These are phyloP conservation scores for Chrysoporthe cubensis DNA, from an alignment of 2,329 filamentous ascomycete genomes.

Conservation along the genomic window DNA sequence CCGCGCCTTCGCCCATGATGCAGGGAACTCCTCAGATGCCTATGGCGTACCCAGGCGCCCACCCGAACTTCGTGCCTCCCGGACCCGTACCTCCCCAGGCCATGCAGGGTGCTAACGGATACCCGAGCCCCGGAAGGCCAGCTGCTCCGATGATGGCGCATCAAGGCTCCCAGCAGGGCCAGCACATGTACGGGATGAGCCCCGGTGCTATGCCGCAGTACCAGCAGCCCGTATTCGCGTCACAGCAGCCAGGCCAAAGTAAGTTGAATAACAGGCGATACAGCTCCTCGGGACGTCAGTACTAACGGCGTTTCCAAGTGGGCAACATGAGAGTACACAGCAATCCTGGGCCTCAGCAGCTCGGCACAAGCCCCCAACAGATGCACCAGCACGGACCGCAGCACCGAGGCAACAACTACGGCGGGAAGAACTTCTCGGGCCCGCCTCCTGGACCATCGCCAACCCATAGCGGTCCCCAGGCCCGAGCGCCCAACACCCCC, in stretches of 20 bases:
- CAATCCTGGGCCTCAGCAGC: conserved; percentile 63
- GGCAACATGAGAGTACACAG: conserved; percentile 64
- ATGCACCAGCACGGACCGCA: conserved; percentile 65
- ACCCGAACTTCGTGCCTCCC: conserved; percentile 66
- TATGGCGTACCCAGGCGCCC: conserved; percentile 72
- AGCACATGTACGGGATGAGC: conserved; percentile 77
- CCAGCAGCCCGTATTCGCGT: conserved; percentile 73
- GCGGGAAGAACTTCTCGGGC: conserved; percentile 52
- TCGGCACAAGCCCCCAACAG: conserved; percentile 68
- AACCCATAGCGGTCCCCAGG: conserved; percentile 40
- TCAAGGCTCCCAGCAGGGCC: conserved; percentile 90
- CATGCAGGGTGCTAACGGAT: conserved; percentile 73
- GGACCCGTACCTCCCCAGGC: conserved; percentile 58
- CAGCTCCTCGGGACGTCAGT: conserved; percentile 30
- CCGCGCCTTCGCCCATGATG: conserved; percentile 71
- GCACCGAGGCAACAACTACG: conserved; percentile 59
- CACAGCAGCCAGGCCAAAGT: conserved; percentile 75
- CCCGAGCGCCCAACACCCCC: conserved; percentile 44
- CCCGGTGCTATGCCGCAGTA: conserved; percentile 66
- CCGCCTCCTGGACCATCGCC: conserved; percentile 45
- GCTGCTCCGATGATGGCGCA: conserved; percentile 90
- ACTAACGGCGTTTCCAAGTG: conserved; percentile 55
- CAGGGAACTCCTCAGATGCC: conserved; percentile 73
- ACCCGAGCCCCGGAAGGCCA: conserved; percentile 83
- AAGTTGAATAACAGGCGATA: conserved; percentile 50